Evolutionary conservation across 2,329 filamentous ascomycete species (phyloP).

Genomic region (Stromatinia cepivora): DNA sequence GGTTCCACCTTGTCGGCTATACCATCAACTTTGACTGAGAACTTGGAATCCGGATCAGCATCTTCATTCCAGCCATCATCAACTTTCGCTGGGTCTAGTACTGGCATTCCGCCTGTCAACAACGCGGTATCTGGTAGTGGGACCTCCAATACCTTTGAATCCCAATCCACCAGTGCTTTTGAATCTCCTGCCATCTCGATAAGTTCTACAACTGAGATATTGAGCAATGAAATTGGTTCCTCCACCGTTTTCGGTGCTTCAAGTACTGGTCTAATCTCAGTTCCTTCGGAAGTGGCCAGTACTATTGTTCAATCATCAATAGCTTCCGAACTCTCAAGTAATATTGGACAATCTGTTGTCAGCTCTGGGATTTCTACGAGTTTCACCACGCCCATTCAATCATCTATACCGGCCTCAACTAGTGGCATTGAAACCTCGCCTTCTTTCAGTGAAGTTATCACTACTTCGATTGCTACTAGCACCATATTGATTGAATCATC

Average conservation of each 20-base stretch:
- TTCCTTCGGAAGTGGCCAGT: not conserved
- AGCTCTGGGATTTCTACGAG: not conserved
- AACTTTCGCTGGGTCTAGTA: not conserved
- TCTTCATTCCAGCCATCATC: slow-evolving; percentile 4
- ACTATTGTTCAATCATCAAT: not conserved
- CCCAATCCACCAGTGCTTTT: not conserved
- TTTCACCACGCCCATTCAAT: not conserved
- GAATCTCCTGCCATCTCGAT: not conserved
- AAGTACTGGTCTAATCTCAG: not conserved
- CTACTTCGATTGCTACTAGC: not conserved
- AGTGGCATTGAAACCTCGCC: not conserved
- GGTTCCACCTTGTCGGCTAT: not conserved
- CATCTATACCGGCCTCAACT: not conserved
- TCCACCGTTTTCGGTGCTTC: not conserved
- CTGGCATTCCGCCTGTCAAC: not conserved
- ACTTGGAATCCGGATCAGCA: not conserved
- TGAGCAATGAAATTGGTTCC: not conserved
- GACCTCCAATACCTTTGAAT: not conserved
- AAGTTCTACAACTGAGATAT: not conserved
- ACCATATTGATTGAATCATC: not conserved
- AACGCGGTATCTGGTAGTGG: not conserved
- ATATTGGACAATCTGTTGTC: not conserved
- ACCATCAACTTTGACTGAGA: not conserved
- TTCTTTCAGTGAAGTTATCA: not conserved
- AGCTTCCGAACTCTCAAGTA: not conserved